These are phyloP conservation scores for Fagopyrum esculentum DNA, from an alignment of 148 eudicot species.

Conservation along the genomic window DNA sequence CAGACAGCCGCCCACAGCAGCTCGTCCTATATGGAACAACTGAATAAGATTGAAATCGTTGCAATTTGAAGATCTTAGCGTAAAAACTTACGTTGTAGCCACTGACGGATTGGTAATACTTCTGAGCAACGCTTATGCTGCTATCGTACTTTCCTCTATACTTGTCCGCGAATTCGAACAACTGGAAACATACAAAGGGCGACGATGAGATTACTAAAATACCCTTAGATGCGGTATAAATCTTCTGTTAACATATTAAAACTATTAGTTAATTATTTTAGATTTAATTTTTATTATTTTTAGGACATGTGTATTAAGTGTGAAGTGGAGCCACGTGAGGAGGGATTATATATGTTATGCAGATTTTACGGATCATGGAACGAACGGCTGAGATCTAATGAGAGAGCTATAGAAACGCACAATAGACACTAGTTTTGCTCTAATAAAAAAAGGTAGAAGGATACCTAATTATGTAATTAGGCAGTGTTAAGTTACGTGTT, in stretches of 20 bases:
- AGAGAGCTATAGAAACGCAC: no score
- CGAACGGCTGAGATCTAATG: constrained; percentile 28
- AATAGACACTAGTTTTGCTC: no score
- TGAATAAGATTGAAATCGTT: no score
- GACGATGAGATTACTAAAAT: neutral
- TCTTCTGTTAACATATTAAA: no score
- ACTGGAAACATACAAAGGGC: constrained; percentile 20
- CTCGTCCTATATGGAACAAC: constrained; percentile 40
- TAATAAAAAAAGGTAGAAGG: no score
- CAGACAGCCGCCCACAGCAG: constrained; percentile 72
- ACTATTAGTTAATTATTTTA: no score
- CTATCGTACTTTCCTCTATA: constrained; percentile 51
- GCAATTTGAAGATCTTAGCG: no score
- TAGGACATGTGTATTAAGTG: neutral
- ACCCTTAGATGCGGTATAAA: no score
- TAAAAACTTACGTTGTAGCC: constrained; percentile 53
- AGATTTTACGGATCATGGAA: constrained; percentile 16
- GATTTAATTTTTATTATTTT: no score
- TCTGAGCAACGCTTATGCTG: constrained; percentile 35
- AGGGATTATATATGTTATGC: neutral
- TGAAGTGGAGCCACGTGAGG: constrained; percentile 20
- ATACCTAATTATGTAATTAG: no score
- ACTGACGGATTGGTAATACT: constrained; percentile 37
- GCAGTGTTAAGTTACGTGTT: no score
- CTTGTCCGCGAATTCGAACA: constrained; percentile 56